Conservation (phyloP, 1,284 basidiomycete genomes). For the Ustanciosporium gigantosporum region DNA sequence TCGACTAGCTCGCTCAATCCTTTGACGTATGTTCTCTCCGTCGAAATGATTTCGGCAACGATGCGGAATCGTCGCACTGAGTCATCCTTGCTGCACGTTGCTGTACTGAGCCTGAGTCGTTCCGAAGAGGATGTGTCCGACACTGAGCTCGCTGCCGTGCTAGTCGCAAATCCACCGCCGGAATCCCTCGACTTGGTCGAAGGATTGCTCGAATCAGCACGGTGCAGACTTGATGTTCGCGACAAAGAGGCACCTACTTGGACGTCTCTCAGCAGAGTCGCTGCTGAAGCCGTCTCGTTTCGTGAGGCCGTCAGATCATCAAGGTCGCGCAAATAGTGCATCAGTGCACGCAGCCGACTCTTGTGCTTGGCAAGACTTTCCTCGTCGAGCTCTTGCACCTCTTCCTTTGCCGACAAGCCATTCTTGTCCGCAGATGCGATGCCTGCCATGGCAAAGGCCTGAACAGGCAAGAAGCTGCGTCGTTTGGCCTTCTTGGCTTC, state of each 20-base stretch:
- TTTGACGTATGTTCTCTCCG: conserved; percentile 92
- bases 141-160: conserved; percentile 25
- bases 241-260: conserved; percentile 3
- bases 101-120: conserved; percentile 10
- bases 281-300: no score
- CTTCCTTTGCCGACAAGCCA: not conserved
- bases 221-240: conserved; percentile 23
- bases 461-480: conserved; percentile 33
- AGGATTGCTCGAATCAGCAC: conserved; percentile 31
- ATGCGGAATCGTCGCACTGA: conserved; percentile 55
- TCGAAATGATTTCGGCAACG: conserved; percentile 67
- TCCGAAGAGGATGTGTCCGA: conserved; percentile 11
- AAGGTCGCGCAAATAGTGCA: conserved; percentile 93
- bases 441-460: conserved; percentile 6
- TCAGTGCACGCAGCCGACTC: conserved; percentile 80
- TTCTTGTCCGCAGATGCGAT: not conserved
- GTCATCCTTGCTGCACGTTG: conserved; percentile 53
- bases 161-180: conserved; percentile 16
- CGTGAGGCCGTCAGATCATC: conserved; percentile 74
- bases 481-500: conserved; percentile 21
- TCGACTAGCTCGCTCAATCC: conserved; percentile 88
- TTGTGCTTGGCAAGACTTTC: conserved; percentile 64
- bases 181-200: conserved; percentile 32
- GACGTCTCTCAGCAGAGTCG: no score
- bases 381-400: conserved; percentile 14